A percentile compares a stretch with the other conserved stretches of the same genome.
These are phyloP conservation scores for Komagataella ulmi DNA, from an alignment of 805 yeast genomes.

Conservation along the genomic window DNA sequence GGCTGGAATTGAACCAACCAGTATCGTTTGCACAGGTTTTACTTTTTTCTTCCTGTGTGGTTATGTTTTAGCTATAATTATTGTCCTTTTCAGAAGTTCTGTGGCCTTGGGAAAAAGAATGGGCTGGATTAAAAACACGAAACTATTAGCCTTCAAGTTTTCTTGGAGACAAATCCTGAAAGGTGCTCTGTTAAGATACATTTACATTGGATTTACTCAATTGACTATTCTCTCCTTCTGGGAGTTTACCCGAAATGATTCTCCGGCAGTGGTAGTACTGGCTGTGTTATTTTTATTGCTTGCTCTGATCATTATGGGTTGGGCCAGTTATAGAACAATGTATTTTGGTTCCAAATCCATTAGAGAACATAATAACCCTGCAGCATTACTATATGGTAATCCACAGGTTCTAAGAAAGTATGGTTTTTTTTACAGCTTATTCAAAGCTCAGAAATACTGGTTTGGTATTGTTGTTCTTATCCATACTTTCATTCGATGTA, in stretches of 20 bases:
- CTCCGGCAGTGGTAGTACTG: slow-evolving; percentile 78
- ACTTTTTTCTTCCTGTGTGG: slow-evolving; percentile 75
- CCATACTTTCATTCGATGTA: slow-evolving; percentile 52
- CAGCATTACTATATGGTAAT: slow-evolving; percentile 78
- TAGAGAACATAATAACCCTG: slow-evolving; percentile 58
- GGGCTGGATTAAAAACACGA: slow-evolving; percentile 35
- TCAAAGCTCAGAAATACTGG: slow-evolving; percentile 70
- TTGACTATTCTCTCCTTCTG: slow-evolving; percentile 67
- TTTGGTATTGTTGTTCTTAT: slow-evolving; percentile 56
- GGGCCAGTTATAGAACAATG: slow-evolving; percentile 54
- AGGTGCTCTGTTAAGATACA: slow-evolving; percentile 68
- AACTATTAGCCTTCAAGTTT: slow-evolving; percentile 33
- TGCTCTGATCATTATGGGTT: slow-evolving; percentile 44
- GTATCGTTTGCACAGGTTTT: slow-evolving; percentile 77
- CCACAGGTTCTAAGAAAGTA: slow-evolving; percentile 57
- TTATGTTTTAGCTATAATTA: slow-evolving; percentile 50
- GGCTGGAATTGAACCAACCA: slow-evolving; percentile 69
- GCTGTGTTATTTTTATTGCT: slow-evolving; percentile 61
- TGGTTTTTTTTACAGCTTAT: slow-evolving; percentile 87
- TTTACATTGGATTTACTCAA: slow-evolving; percentile 79
- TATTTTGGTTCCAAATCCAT: slow-evolving; percentile 52
- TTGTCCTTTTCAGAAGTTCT: slow-evolving; percentile 39
- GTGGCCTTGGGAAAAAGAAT: slow-evolving; percentile 32
- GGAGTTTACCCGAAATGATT: slow-evolving; percentile 75
- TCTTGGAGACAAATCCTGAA: slow-evolving; percentile 52